Percentiles rank a stretch among this genome's conserved stretches.
These are phyloP conservation scores for Quercus wislizeni DNA, from an alignment of 306 rosid genomes.

Conservation along the genomic window DNA sequence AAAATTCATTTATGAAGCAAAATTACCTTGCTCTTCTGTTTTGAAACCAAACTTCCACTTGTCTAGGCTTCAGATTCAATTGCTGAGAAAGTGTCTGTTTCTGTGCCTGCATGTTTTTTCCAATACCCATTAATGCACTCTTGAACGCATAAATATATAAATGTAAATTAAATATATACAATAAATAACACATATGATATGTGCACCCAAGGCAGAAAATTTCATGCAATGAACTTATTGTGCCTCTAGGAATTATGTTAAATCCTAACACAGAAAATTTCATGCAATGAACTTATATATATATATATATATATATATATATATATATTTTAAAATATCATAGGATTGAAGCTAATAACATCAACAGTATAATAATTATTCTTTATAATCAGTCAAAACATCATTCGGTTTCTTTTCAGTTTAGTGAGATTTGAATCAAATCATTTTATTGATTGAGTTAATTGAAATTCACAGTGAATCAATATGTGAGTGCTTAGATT, in stretches of 20 bases:
- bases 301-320: not conserved
- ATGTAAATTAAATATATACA: not conserved
- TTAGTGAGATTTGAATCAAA: too few relatives aligned
- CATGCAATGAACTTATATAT: too few relatives aligned
- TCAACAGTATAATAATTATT: too few relatives aligned
- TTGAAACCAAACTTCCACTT: constrained; percentile 97
- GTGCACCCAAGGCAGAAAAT: not conserved
- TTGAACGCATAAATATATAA: not conserved
- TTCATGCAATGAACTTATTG: too few relatives aligned
- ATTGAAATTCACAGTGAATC: not conserved
- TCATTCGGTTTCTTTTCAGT: too few relatives aligned
- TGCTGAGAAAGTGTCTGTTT: constrained; percentile 66
- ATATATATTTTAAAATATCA: too few relatives aligned
- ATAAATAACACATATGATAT: not conserved
- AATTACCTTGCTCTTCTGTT: constrained; percentile 88
- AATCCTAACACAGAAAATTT: too few relatives aligned
- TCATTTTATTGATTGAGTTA: too few relatives aligned
- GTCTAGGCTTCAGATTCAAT: constrained; percentile 73
- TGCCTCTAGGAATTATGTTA: too few relatives aligned
- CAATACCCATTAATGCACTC: not conserved
- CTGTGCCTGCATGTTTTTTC: constrained; percentile 50
- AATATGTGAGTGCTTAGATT: not conserved
- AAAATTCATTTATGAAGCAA: not conserved
- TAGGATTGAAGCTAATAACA: too few relatives aligned
- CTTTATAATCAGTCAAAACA: too few relatives aligned